Base-by-base conservation (phyloP, 2,329 filamentous ascomycete species). In the Aspergillus sp. region DNA sequence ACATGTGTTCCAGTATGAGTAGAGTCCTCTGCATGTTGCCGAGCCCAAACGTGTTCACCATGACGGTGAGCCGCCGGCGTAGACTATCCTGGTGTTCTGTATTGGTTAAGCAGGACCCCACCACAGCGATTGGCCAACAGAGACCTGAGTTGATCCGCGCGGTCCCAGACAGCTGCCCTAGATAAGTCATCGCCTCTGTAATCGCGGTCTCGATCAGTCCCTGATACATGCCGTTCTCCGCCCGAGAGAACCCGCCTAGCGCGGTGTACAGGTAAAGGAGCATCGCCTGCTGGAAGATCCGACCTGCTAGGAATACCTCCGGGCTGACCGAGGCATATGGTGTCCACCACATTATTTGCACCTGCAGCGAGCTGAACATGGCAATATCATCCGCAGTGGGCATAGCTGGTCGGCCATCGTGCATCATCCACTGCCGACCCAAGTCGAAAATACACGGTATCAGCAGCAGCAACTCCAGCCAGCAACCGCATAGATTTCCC, bases 11-110 rank as follows among this genome's bases (percentile, higher is more conserved):
- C 5, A 82, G 65, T 0, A 82, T 58, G 2, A 74, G 69, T 10
- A 79, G 59, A 0, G 80, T 81, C 54, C 80, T 72, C 6, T 75
- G 72, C 72, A 82, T 81, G 53, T 82, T 82, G 0, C 80, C 80
- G 3, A 82, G 65, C 0, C 79, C 80, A 47, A 81, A 80, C 2
- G 64, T 67, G 8, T 59, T 57, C 0, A 66, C 64, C 71, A 73
- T 73, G 1, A 63, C 63, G 9, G 59, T 64, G 12, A 71, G 23
- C 0, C 79, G 69, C 5, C 62, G 60, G 3, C 74, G 69, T 6
- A 82, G 59, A 4, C 60, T 47, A 4, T 67, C 63, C 47, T 69
- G 68, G 12, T 69, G 70, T 25, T 67, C 63, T 0, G 57, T 8
- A 2, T 62, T 55, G 12, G 61, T 57, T 3, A 73, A 58, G 25